Conservation (phyloP, 495 filamentous ascomycete species). For the Penicillium canescens region DNA sequence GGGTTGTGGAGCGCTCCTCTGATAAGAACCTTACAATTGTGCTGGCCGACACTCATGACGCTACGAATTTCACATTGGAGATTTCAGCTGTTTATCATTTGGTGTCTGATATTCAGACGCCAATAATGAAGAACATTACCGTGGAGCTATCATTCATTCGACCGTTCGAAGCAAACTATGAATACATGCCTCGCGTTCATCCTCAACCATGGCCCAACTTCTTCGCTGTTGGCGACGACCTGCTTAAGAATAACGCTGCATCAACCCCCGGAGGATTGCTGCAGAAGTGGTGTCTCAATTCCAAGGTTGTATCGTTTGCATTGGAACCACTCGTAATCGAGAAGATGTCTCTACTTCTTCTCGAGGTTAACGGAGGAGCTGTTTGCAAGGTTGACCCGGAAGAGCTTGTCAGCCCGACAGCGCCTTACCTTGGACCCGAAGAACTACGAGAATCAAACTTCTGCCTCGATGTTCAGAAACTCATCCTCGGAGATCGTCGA, state of each 20-base stretch:
- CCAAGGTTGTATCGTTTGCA: conserved; percentile 73
- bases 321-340: conserved; percentile 67
- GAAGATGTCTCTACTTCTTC: conserved; percentile 57
- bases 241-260: conserved; percentile 26
- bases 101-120: conserved; percentile 77
- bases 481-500: conserved; percentile 75
- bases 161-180: conserved; percentile 88
- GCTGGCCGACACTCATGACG: conserved; percentile 39
- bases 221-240: conserved; percentile 58
- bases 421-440: conserved; percentile 53
- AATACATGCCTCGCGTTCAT: conserved; percentile 76
- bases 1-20: conserved; percentile 51
- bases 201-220: conserved; percentile 81
- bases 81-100: conserved; percentile 76
- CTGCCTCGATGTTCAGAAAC: conserved; percentile 68
- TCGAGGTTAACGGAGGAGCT: conserved; percentile 55
- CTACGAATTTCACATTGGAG: conserved; percentile 67
- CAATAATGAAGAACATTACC: conserved; percentile 69
- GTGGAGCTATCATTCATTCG: conserved; percentile 70
- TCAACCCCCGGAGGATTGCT: conserved; percentile 60
- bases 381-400: conserved; percentile 46
- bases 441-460: conserved; percentile 71
- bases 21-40: conserved; percentile 32
- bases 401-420: conserved; percentile 31
- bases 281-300: conserved; percentile 78